Percentiles rank a stretch among this genome's conserved stretches.
Evolutionary conservation across 352 stramenopile species (phyloP).

Genomic region (Peronospora destructor): DNA sequence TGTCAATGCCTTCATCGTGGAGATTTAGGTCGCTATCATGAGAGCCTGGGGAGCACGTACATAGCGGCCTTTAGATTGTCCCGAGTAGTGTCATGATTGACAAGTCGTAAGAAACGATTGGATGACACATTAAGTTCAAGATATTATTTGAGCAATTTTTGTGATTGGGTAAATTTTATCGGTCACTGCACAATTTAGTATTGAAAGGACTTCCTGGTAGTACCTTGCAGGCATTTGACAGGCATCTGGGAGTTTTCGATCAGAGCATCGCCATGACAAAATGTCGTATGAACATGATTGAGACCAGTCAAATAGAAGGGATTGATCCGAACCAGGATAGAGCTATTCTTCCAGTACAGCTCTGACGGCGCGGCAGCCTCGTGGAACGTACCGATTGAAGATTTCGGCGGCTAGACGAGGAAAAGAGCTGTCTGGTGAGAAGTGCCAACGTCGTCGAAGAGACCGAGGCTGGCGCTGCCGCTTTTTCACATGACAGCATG

Average conservation of each 20-base stretch:
- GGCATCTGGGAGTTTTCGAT: too few relatives aligned
- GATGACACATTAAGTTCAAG: neutral
- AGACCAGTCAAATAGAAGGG: too few relatives aligned
- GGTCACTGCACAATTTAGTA: too few relatives aligned
- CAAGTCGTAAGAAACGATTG: slow-evolving; percentile 2
- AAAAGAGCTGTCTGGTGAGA: slow-evolving; percentile 23
- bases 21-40: slow-evolving; percentile 33
- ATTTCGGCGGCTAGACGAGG: neutral
- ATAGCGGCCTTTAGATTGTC: slow-evolving; percentile 50
- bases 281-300: slow-evolving; percentile 34
- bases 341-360: slow-evolving; percentile 27
- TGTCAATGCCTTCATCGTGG: slow-evolving; percentile 35
- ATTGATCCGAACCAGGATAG: slow-evolving; percentile 31
- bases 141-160: neutral
- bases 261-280: too few relatives aligned
- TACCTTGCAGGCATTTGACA: slow-evolving; percentile 21
- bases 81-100: slow-evolving; percentile 15
- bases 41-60: slow-evolving; percentile 29
- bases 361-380: slow-evolving; percentile 17
- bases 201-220: too few relatives aligned
- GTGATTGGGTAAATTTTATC: too few relatives aligned
- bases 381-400: slow-evolving; percentile 1
- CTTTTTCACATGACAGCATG: slow-evolving; percentile 14
- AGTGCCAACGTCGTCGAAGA: slow-evolving; percentile 10
- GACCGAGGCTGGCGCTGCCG: slow-evolving; percentile 8